Evolutionary conservation across 2,329 filamentous ascomycete genomes (phyloP), one percentile per base, ranked within the genome.

Genomic region (Paracamarosporium sp.): DNA sequence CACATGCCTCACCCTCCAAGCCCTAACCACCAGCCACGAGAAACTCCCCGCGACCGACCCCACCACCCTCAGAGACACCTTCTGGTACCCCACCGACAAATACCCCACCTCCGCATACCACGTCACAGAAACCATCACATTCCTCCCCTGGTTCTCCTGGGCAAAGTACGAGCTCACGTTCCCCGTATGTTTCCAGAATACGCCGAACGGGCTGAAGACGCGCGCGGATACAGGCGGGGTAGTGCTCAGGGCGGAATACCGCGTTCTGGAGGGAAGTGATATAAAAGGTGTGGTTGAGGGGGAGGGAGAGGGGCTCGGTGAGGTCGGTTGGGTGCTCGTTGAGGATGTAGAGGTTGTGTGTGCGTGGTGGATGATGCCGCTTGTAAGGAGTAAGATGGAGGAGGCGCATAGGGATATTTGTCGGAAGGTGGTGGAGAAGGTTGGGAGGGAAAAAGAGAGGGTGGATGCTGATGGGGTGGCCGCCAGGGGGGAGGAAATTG

Each of bases 271-370:
- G 13, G 70, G 72, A 11, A 67, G 67, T 5, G 54, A 56, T 12
- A 68, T 59, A 8, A 63, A 63, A 4, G 65, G 64, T 3, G 71
- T 71, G 53, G 63, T 74, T 0, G 71, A 71, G 15, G 72, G 71
- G 7, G 72, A 75, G 45, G 70, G 71, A 11, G 65, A 65, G 58
- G 72, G 72, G 13, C 51, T 74, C 3, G 73, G 71, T 3, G 64
- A 72, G 35, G 72, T 70, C 7, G 63, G 67, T 30, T 75, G 69
- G 66, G 67, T 74, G 47, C 61, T 76, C 2, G 72, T 74, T 6
- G 73, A 76, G 38, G 72, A 76, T 36, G 72, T 74, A 6, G 69
- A 73, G 45, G 70, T 75, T 27, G 63, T 56, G 50, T 75, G 72
- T 51, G 60, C 64, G 11, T 72, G 71, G 70, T 75, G 62, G 59